Evolutionary conservation across 2,329 filamentous ascomycete species (phyloP), one percentile per base, ranked within the genome.

Genomic region (Ophiosphaerella narmari): DNA sequence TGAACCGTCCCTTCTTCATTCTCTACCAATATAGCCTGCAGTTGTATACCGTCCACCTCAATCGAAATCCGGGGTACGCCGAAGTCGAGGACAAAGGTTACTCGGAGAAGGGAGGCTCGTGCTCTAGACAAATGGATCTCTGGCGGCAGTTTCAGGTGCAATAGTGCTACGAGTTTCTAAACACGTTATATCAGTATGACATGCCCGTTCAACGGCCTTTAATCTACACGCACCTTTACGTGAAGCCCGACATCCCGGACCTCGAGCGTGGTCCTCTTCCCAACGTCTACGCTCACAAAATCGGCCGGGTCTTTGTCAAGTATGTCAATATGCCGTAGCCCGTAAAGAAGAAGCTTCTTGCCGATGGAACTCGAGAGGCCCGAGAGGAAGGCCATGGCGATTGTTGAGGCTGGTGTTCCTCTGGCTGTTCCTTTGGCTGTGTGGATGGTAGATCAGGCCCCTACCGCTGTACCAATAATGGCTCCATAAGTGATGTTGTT

Each of bases 271-370:
- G 88, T 94, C 59, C 87, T 87, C 72, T 87, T 86, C 31, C 94
- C 94, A 74, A 90, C 84, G 39, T 86, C 86, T 60, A 97, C 84
- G 62, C 95, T 91, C 56, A 97, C 91, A 54, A 94, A 82, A 66
- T 97, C 89, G 60, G 97, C 78, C 11, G 89, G 87, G 68, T 95
- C 88, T 49, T 90, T 89, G 67, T 97, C 94, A 52, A 99, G 84
- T 47, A 97, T 81, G 62, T 96, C 91, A 51, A 96, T 81, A 50
- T 87, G 86, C 21, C 88, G 88, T 36, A 99, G 79, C 42, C 87
- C 90, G 78, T 94, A 96, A 61, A 90, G 87, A 59, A 97, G 82
- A 65, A 97, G 82, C 73, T 88, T 86, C 82, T 94, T 96, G 77
- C 92, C 90, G 80, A 96, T 78, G 62, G 80, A 90, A 62, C 85